A percentile compares a stretch with the other conserved stretches of the same genome.
phyloP scores from a whole-genome alignment of 2,329 filamentous ascomycete species.

The Aspergillus quadrilineatus region DNA sequence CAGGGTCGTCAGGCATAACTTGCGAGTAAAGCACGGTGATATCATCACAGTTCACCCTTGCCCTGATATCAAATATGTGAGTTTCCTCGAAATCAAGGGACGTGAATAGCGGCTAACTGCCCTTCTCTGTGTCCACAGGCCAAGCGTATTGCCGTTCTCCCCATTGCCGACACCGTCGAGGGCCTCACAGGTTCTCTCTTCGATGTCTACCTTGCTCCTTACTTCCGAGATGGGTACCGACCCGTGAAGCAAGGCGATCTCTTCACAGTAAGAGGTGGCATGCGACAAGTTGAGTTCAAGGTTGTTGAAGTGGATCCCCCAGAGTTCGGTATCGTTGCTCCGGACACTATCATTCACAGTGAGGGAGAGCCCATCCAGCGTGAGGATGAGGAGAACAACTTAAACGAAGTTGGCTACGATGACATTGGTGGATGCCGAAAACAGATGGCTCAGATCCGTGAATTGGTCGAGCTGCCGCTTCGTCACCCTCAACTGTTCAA shows the following conservation, averaged over 20 bases:
- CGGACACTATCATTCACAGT: constrained; percentile 98
- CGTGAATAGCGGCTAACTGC: constrained; percentile 2
- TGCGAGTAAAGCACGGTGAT: constrained; percentile 97
- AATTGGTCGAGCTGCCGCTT: constrained; percentile 95
- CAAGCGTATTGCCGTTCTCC: constrained; percentile 97
- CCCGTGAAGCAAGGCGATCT: constrained; percentile 96
- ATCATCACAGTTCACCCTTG: constrained; percentile 96
- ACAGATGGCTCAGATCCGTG: constrained; percentile 99
- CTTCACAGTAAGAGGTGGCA: constrained; percentile 95
- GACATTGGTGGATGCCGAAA: constrained; percentile 99
- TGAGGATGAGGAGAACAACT: constrained; percentile 97
- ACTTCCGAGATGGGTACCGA: constrained; percentile 98
- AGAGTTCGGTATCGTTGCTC: constrained; percentile 97
- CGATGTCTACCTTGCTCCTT: constrained; percentile 97
- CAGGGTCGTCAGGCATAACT: constrained; percentile 96
- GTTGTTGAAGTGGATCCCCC: constrained; percentile 98
- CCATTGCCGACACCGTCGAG: constrained; percentile 97
- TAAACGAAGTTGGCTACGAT: constrained; percentile 98
- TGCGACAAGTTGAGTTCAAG: constrained; percentile 99
- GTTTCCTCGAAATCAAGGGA: constrained; percentile 39
- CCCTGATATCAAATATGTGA: constrained; percentile 99
- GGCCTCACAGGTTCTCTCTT: constrained; percentile 96
- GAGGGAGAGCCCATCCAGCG: constrained; percentile 96
- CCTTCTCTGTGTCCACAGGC: constrained; percentile 58
- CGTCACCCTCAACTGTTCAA: constrained; percentile 99